Conservation (phyloP, 2,329 filamentous ascomycete genomes). For the Fusarium neocosmosporiellum region DNA sequence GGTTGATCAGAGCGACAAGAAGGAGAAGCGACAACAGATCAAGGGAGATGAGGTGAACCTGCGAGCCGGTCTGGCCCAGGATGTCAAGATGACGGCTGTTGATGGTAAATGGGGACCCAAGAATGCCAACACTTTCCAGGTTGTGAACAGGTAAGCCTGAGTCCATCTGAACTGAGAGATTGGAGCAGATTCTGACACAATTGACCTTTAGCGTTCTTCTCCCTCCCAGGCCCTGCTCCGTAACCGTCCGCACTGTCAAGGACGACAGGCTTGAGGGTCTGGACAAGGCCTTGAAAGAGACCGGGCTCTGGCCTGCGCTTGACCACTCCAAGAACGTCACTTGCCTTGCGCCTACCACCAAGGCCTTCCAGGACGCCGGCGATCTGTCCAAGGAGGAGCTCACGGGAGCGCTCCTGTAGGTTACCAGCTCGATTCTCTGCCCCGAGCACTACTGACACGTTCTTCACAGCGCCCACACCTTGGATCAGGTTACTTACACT, state of each 20-base stretch:
- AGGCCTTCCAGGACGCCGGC: constrained; percentile 32
- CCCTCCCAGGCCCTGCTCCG: constrained; percentile 27
- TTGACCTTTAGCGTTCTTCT: constrained; percentile 20
- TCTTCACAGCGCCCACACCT: constrained; percentile 22
- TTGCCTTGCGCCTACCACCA: constrained; percentile 34
- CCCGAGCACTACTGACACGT: neutral
- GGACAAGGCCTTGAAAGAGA: constrained; percentile 25
- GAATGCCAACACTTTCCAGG: constrained; percentile 29
- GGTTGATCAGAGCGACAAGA: neutral
- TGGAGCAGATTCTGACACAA: neutral
- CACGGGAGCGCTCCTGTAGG: constrained; percentile 22
- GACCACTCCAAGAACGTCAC: constrained; percentile 33
- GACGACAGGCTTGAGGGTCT: constrained; percentile 22
- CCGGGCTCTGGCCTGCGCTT: constrained; percentile 24
- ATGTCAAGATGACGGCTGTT: constrained; percentile 34
- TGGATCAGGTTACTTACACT: constrained; percentile 34
- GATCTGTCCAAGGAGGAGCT: constrained; percentile 23
- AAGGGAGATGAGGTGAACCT: constrained; percentile 14
- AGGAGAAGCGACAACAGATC: constrained; percentile 3
- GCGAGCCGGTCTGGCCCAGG: constrained; percentile 29
- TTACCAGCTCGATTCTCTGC: rapidly evolving
- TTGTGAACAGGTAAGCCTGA: constrained; percentile 26
- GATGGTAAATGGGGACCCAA: constrained; percentile 36
- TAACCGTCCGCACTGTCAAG: constrained; percentile 12
- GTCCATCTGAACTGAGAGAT: rapidly evolving